phyloP scores from a whole-genome alignment of 192 early-diverging fungal species.

The Chytriomyces sp. region DNA sequence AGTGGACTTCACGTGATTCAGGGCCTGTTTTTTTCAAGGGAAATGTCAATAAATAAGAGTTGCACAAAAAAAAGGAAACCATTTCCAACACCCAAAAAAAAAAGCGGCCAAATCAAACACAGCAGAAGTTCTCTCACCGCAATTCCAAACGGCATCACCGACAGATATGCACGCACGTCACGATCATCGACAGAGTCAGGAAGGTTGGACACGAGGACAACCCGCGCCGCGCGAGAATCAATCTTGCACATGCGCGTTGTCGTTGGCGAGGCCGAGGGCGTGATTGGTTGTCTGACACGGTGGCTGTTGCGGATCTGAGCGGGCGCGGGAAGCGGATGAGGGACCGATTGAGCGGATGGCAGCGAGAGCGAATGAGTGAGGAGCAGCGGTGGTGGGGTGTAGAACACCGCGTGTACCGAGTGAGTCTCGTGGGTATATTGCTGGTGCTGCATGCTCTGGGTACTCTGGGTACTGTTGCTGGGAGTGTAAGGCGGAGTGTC shows the following conservation, averaged over 20 bases:
- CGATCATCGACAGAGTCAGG: constrained; percentile 21
- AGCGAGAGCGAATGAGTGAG: not conserved
- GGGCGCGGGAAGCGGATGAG: not conserved
- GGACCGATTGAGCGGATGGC: not conserved
- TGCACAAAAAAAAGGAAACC: not conserved
- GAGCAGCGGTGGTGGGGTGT: not conserved
- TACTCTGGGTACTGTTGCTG: too few species aligned
- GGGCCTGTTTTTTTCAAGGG: constrained; percentile 1
- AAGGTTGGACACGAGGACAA: constrained; percentile 14
- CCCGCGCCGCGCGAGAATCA: constrained; percentile 2
- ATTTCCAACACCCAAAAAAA: not conserved
- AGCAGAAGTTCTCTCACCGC: not conserved
- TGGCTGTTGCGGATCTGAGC: too few species aligned
- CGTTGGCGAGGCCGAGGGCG: not conserved
- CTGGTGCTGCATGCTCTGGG: not conserved
- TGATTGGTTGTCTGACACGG: not conserved
- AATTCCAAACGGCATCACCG: not conserved
- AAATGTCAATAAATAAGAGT: not conserved
- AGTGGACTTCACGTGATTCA: constrained; percentile 14
- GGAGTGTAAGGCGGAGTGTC: too few species aligned
- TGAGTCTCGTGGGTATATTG: not conserved
- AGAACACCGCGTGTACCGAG: not conserved
- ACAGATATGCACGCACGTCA: constrained; percentile 11
- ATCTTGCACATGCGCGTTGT: constrained; percentile 13
- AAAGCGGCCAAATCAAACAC: not conserved